These are phyloP conservation scores for Radiomyces spectabilis DNA, from an alignment of 192 early-diverging fungal species.

Conservation along the genomic window DNA sequence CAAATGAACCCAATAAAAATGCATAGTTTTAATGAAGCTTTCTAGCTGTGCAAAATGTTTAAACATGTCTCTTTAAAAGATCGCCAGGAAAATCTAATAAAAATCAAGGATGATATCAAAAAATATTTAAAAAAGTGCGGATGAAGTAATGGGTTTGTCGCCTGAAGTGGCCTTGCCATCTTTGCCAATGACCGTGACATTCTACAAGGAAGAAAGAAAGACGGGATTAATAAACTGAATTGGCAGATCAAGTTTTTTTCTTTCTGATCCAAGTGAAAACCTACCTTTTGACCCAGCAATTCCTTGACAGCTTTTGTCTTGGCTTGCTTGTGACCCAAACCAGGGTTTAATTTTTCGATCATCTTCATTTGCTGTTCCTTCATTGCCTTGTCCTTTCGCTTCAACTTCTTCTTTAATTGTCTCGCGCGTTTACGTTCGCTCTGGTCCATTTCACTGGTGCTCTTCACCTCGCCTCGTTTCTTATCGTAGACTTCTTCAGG, in stretches of 20 bases:
- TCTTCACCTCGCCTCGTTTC: constrained; percentile 63
- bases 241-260: background rate
- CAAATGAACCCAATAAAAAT: no score
- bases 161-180: constrained; percentile 18
- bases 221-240: background rate
- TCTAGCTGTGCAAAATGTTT: no score
- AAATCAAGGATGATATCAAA: no score
- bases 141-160: background rate
- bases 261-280: no score
- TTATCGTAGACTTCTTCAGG: constrained; percentile 89
- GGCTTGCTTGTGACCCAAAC: constrained; percentile 23
- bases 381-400: constrained; percentile 50
- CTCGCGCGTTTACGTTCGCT: constrained; percentile 69
- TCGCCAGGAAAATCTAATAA: no score
- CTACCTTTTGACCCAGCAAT: constrained; percentile 55
- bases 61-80: no score
- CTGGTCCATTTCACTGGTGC: constrained; percentile 69
- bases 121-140: background rate
- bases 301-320: constrained; percentile 57
- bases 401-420: constrained; percentile 56
- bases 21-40: no score
- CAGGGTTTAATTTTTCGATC: constrained; percentile 35
- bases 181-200: constrained; percentile 26
- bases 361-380: constrained; percentile 43
- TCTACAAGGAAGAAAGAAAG: constrained; percentile 7